These are phyloP conservation scores for Plantago coronopus DNA, from an alignment of 305 asterid genomes.

Conservation along the genomic window DNA sequence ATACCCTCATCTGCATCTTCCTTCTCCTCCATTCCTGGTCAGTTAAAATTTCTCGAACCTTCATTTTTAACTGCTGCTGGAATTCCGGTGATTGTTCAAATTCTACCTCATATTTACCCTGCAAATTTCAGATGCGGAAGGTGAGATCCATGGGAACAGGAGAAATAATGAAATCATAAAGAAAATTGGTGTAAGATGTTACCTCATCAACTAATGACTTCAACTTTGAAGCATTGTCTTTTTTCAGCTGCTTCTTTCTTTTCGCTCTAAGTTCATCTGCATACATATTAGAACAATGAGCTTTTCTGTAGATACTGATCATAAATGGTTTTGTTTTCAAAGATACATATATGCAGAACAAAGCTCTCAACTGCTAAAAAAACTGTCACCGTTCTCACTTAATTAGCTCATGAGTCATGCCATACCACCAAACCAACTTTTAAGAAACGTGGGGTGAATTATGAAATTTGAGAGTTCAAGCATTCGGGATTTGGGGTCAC, in stretches of 20 bases:
- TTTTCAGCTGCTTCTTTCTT: constrained; percentile 90
- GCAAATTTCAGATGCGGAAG: constrained; percentile 15
- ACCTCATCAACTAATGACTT: constrained; percentile 90
- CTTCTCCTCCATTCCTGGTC: constrained; percentile 99
- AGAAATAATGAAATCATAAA: background rate
- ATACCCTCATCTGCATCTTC: constrained; percentile 98
- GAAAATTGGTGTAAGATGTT: constrained; percentile 9
- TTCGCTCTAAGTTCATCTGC: constrained; percentile 89
- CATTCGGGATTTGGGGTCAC: too few relatives aligned
- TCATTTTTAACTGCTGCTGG: constrained; percentile 80
- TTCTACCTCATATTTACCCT: constrained; percentile 94
- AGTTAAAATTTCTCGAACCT: constrained; percentile 90
- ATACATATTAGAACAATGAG: constrained; percentile 30
- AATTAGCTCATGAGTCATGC: too few relatives aligned
- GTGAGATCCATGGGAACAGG: too few relatives aligned
- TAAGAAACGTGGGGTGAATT: too few relatives aligned
- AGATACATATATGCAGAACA: too few relatives aligned
- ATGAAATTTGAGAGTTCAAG: too few relatives aligned
- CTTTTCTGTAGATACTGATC: background rate
- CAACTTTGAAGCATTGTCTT: constrained; percentile 74
- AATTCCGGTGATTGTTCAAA: constrained; percentile 76
- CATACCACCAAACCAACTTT: too few relatives aligned
- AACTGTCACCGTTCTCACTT: too few relatives aligned
- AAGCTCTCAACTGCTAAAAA: too few relatives aligned
- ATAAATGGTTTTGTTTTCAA: too few relatives aligned